phyloP scores from a whole-genome alignment of 208 protist genomes.

The Leishmania martiniquensis region DNA sequence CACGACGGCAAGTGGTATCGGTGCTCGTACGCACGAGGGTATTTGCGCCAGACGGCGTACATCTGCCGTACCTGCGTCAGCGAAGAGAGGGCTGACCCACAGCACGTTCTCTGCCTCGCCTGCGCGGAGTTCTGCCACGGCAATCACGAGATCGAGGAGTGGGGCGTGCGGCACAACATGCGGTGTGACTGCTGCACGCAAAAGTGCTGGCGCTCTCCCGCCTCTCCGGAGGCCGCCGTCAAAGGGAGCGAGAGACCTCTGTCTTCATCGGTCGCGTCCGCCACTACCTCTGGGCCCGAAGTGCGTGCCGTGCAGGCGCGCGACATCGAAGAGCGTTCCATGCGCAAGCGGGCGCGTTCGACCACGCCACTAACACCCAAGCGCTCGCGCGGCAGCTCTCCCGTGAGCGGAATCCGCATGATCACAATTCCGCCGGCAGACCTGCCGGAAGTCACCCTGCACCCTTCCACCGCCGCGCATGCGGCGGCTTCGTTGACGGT shows the following conservation, averaged over 20 bases:
- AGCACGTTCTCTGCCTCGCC: conserved; percentile 76
- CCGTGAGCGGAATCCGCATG: conserved; percentile 42
- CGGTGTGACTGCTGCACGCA: conserved; percentile 89
- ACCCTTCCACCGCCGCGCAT: conserved; percentile 15
- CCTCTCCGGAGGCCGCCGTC: not conserved
- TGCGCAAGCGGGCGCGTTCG: conserved; percentile 55
- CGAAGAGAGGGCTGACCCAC: conserved; percentile 53
- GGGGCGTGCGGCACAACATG: conserved; percentile 85
- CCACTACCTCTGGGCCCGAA: not conserved
- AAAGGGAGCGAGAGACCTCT: not conserved
- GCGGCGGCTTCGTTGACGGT: not conserved
- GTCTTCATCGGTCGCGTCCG: not conserved
- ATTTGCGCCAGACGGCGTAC: conserved; percentile 77
- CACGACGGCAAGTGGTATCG: conserved; percentile 68
- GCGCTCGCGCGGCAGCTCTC: conserved; percentile 39
- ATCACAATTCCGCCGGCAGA: conserved; percentile 26
- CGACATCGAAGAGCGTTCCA: conserved; percentile 28
- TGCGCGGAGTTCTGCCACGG: conserved; percentile 85
- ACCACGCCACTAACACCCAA: conserved; percentile 50
- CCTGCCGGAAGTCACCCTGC: conserved; percentile 36
- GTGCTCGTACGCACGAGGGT: conserved; percentile 79
- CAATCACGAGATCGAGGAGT: conserved; percentile 84
- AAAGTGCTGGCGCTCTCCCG: conserved; percentile 60
- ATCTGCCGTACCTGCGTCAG: conserved; percentile 83
- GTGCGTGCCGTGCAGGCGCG: conserved; percentile 7